These are phyloP conservation scores for Botrytis elliptica DNA, from an alignment of 2,329 filamentous ascomycete genomes.

Conservation along the genomic window DNA sequence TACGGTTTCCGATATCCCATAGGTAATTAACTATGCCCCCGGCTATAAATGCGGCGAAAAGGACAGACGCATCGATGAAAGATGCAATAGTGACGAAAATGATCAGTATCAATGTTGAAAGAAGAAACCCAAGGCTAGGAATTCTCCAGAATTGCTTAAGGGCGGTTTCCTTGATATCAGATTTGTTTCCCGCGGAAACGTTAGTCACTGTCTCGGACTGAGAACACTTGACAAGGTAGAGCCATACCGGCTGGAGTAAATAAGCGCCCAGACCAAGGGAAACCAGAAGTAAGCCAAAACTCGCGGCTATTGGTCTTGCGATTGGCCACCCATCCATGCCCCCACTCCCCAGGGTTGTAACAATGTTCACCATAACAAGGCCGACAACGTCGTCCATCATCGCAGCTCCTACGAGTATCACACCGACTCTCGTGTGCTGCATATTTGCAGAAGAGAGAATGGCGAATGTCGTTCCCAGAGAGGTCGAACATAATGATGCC, in stretches of 20 bases:
- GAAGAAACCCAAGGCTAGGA: constrained; percentile 28
- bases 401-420: constrained; percentile 67
- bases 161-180: not conserved
- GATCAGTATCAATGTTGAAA: constrained; percentile 27
- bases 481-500: constrained; percentile 71
- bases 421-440: constrained; percentile 54
- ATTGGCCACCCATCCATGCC: constrained; percentile 24
- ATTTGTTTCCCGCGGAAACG: not conserved
- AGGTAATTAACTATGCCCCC: constrained; percentile 46
- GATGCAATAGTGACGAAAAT: constrained; percentile 31
- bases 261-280: constrained; percentile 24
- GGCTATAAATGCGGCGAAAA: constrained; percentile 53
- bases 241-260: constrained; percentile 27
- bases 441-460: constrained; percentile 61
- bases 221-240: not conserved
- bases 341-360: constrained; percentile 58
- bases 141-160: constrained; percentile 9
- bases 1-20: constrained; percentile 40
- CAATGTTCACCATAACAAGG: constrained; percentile 73
- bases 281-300: constrained; percentile 31
- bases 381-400: constrained; percentile 83
- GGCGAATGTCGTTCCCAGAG: constrained; percentile 68
- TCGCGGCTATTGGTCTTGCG: constrained; percentile 29
- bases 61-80: constrained; percentile 50
- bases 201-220: not conserved